Percentiles rank a stretch among this genome's conserved stretches.
Evolutionary conservation across 139 green algal genomes (phyloP).

Genomic region (Limnomonas spitsbergensis): DNA sequence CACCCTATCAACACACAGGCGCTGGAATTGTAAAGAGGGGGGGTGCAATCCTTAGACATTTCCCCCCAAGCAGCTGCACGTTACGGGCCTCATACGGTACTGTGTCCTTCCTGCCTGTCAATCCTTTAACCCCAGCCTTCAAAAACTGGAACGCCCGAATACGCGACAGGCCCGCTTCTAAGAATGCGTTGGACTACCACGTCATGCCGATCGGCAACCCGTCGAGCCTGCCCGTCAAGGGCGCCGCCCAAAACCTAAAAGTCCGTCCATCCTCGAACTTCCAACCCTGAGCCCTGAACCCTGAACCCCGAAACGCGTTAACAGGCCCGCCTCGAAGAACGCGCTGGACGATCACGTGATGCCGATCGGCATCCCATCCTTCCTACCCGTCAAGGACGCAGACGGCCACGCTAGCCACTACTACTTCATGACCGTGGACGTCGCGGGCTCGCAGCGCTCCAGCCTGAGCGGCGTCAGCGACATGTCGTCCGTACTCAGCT

Average conservation of each 20-base stretch:
- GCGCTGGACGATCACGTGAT: slow-evolving; percentile 24
- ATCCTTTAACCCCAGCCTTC: no score
- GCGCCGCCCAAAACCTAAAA: no score
- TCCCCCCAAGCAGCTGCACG: no score
- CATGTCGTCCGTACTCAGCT: not conserved
- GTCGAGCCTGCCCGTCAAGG: slow-evolving; percentile 18
- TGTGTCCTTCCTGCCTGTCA: no score
- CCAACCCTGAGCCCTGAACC: no score
- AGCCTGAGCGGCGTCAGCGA: not conserved
- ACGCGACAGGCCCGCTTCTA: slow-evolving; percentile 24
- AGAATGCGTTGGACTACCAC: slow-evolving; percentile 23
- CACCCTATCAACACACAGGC: no score
- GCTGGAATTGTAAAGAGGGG: no score
- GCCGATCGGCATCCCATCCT: slow-evolving; percentile 35
- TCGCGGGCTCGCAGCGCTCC: not conserved
- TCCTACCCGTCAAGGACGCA: slow-evolving; percentile 14
- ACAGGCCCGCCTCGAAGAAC: slow-evolving; percentile 25
- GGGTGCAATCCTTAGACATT: no score
- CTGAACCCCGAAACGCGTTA: no score
- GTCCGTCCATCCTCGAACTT: no score
- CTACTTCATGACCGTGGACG: slow-evolving; percentile 44
- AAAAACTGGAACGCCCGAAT: no score
- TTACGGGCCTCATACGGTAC: no score
- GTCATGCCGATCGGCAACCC: slow-evolving; percentile 35
- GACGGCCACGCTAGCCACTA: slow-evolving; percentile 16